Base-by-base conservation (phyloP, 1,139 yeast genomes). In the Taphrina populina region DNA sequence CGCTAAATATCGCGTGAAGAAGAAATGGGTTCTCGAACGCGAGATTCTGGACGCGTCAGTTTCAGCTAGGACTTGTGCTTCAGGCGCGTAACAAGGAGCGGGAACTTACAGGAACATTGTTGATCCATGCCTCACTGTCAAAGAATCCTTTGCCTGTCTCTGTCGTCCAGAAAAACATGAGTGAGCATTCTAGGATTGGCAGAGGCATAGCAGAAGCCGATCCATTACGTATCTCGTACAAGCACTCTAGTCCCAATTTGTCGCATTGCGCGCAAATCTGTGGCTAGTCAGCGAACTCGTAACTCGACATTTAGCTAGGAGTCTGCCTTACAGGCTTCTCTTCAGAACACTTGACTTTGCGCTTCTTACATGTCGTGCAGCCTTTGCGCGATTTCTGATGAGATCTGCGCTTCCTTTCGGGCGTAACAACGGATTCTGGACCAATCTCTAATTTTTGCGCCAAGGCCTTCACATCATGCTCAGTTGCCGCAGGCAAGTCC, bases 271-370 rank as follows among this genome's bases (percentile, higher is more conserved):
- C 29, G 20, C 47, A 43, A 11, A 43, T 43, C 47, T 43, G 27
- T 2, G 17, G n/a, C n/a, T n/a, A n/a, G n/a, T n/a, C n/a, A n/a
- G n/a, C n/a, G n/a, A n/a, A n/a, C n/a, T n/a, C n/a, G n/a, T n/a
- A n/a, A n/a, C n/a, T n/a, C n/a, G n/a, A n/a, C n/a, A n/a, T n/a
- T n/a, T n/a, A n/a, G n/a, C n/a, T n/a, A n/a, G n/a, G n/a, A n/a
- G n/a, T n/a, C n/a, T n/a, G 27, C 17, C 54, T 30, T 11, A 49
- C 46, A 2, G 80, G 79, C 17, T 71, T 63, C 23, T 67, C 69
- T 63, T 76, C 80, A 61, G 76, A 77, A 64, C 80, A 76, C 58
- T 78, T 71, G 36, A 76, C 73, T 62, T 75, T 73, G 60, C 76
- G 70, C 45, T 70, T 65, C 61, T 75, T 76, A 65, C 80, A 76